A percentile compares a stretch with the other conserved stretches of the same genome.
Conservation (phyloP, 371 early-diverging fungal species). For the Rhizopus stolonifer region DNA sequence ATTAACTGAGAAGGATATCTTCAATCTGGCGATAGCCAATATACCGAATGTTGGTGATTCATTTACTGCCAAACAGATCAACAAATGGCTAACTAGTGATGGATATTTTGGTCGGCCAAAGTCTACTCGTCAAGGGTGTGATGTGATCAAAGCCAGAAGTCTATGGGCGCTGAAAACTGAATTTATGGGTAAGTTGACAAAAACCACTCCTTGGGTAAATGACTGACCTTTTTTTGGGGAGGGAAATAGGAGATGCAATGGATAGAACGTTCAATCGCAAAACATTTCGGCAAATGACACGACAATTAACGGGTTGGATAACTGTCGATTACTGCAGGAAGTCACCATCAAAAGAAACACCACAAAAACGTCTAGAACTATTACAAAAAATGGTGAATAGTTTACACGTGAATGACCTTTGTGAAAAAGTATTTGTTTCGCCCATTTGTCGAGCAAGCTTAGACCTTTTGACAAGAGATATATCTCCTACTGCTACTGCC, state of each 20-base stretch:
- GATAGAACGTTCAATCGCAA: conserved; percentile 7
- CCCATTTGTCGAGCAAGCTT: conserved; percentile 9
- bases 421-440: conserved; percentile 13
- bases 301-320: conserved; percentile 8
- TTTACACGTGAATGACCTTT: conserved; percentile 10
- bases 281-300: conserved; percentile 7
- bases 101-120: conserved; percentile 10
- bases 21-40: conserved; percentile 12
- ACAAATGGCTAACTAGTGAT: conserved; percentile 12
- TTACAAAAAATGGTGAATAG: conserved; percentile 11
- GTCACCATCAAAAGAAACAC: conserved; percentile 11
- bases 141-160: conserved; percentile 9
- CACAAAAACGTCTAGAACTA: conserved; percentile 12
- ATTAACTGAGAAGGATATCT: conserved; percentile 15
- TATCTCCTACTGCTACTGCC: conserved; percentile 3
- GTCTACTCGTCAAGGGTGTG: conserved; percentile 9
- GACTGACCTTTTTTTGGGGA: conserved; percentile 14
- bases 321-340: conserved; percentile 14
- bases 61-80: conserved; percentile 15
- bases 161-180: conserved; percentile 14
- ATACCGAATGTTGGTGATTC: conserved; percentile 15
- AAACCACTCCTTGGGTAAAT: conserved; percentile 13
- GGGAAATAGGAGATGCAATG: conserved; percentile 7
- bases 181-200: conserved; percentile 13
- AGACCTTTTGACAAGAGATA: conserved; percentile 10